Conservation (phyloP, 148 eudicot genomes). For the Mesembryanthemum crystallinum region DNA sequence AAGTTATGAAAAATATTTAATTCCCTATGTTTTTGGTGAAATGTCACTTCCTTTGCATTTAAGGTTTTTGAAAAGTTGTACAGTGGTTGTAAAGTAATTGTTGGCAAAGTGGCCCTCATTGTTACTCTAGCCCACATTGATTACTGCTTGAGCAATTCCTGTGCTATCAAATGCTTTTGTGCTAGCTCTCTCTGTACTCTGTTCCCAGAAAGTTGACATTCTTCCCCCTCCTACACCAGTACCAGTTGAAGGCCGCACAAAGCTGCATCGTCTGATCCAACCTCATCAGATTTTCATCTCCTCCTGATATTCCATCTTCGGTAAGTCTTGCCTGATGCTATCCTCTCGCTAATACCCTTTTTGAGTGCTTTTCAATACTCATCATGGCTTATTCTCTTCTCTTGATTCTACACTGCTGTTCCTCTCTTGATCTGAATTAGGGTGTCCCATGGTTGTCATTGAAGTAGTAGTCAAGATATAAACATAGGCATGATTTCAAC, state of each 20-base stretch:
- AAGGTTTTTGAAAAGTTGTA: background rate
- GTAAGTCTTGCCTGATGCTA: conserved; percentile 38
- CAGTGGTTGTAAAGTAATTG: conserved; percentile 7
- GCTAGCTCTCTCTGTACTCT: conserved; percentile 18
- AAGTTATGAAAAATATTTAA: background rate
- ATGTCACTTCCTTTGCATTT: background rate
- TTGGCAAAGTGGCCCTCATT: conserved; percentile 3
- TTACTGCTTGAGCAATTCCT: conserved; percentile 17
- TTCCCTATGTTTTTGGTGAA: background rate
- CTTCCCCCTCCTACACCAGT: conserved; percentile 75
- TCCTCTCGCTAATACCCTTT: conserved; percentile 26
- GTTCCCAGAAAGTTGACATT: conserved; percentile 40
- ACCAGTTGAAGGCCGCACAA: conserved; percentile 78
- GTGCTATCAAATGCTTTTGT: conserved; percentile 13
- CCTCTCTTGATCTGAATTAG: conserved; percentile 24
- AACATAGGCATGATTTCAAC: background rate
- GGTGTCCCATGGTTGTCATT: conserved; percentile 2
- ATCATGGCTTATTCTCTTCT: conserved; percentile 22
- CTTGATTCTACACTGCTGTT: conserved; percentile 24
- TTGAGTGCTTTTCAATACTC: conserved; percentile 15
- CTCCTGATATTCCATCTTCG: conserved; percentile 35
- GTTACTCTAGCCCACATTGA: background rate
- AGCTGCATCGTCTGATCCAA: conserved; percentile 42
- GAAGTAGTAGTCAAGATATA: background rate
- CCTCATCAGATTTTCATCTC: conserved; percentile 45